Conservation (phyloP, 1,284 basidiomycete genomes). For the Sanghuangporus weigelae region DNA sequence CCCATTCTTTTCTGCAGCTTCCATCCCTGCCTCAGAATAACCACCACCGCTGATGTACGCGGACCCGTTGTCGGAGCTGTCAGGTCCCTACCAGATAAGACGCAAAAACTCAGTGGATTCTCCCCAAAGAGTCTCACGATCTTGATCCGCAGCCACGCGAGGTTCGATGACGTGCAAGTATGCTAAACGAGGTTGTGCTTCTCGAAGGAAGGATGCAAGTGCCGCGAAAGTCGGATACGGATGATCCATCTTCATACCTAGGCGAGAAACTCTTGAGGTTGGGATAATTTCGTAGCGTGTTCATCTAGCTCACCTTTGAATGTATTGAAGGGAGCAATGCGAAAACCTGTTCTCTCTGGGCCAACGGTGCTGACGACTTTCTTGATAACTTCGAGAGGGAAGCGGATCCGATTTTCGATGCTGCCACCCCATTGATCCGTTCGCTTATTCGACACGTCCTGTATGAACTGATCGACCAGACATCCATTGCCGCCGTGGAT, state of each 20-base stretch:
- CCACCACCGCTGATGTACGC: slow-evolving; percentile 35
- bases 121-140: slow-evolving; percentile 13
- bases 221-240: slow-evolving; percentile 37
- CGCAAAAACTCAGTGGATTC: slow-evolving; percentile 31
- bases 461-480: slow-evolving; percentile 22
- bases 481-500: slow-evolving; percentile 21
- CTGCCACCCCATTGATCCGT: slow-evolving; percentile 46
- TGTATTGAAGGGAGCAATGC: slow-evolving; percentile 23
- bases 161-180: slow-evolving; percentile 56
- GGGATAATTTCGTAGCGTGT: not conserved
- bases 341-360: slow-evolving; percentile 30
- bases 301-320: not conserved
- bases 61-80: slow-evolving; percentile 18
- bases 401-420: slow-evolving; percentile 40
- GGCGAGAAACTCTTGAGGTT: not conserved
- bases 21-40: slow-evolving; percentile 27
- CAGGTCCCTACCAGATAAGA: slow-evolving; percentile 26
- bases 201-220: slow-evolving; percentile 29
- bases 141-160: slow-evolving; percentile 12
- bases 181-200: slow-evolving; percentile 41
- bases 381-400: slow-evolving; percentile 38
- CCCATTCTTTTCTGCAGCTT: slow-evolving; percentile 27
- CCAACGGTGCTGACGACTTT: slow-evolving; percentile 17
- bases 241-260: slow-evolving; percentile 30
- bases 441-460: slow-evolving; percentile 30